Base-by-base conservation (phyloP, 495 filamentous ascomycete species). In the Coniosporium apollinis region DNA sequence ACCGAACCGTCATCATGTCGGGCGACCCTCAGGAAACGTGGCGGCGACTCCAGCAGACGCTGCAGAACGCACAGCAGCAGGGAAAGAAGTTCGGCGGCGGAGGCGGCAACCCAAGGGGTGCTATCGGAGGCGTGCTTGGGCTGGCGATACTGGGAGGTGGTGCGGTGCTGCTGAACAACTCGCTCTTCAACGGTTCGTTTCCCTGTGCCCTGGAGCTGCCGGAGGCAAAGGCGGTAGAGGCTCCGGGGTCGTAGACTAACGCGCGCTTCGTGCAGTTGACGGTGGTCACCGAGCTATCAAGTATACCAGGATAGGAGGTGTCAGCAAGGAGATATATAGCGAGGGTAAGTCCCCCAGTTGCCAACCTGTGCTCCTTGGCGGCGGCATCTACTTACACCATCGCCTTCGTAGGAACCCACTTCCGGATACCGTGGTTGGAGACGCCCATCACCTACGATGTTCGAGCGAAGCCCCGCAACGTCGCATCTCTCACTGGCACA, bases 261-360 rank as follows among this genome's bases (percentile, higher is more conserved):
- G 16, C 17, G 29, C 36, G 20, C 18, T 20, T 14, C 17, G 39
- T 20, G 5, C 35, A 82, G 89, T 97, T 44, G 89, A 97, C 54
- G 89, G 89, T 76, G 89, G 89, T 64, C 89, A 96, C 65, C 76
- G 89, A 55, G 89, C 89, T 33, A 97, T 97, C 65, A 97, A 97
- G 57, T 97, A 97, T 65, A 84, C 80, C 39, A 75, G 89, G 51
- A 50, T 94, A 59, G 80, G 74, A 53, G 89, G 89, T 70, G 89
- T 97, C 29, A 75, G 79, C 66, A 86, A 89, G 64, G 83, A 94
- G 40, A 97, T 97, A 55, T 97, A 87, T 61, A 69, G 44, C 45
- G 89, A 97, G 91, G 89, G 89, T 91, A 65, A 37, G 58, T 8
- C 17, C n/a, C n/a, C n/a, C n/a, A n/a, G n/a, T n/a, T n/a, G n/a